Evolutionary conservation across 75 land plant genomes (phyloP).

Genomic region (Isoetes taiwanensis): DNA sequence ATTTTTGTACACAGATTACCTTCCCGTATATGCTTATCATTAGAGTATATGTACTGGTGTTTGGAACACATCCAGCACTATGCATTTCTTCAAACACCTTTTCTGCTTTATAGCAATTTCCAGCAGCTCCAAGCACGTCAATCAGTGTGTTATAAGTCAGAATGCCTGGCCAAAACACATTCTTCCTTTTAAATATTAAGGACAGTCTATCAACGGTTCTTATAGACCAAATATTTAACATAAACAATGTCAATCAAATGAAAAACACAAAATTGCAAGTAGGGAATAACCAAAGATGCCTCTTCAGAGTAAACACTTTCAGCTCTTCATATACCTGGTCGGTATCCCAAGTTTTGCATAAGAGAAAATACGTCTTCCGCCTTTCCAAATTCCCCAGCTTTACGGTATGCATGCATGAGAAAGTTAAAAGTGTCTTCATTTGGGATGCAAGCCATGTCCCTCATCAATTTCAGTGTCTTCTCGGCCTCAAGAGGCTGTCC

Average conservation of each 20-base stretch:
- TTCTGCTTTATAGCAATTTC: constrained; percentile 39
- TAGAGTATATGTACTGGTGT: constrained; percentile 57
- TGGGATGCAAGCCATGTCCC: constrained; percentile 38
- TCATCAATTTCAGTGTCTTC: constrained; percentile 41
- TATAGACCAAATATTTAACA: not conserved
- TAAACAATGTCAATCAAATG: not conserved
- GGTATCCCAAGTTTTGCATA: constrained; percentile 47
- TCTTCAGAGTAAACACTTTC: not conserved
- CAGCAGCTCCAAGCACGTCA: constrained; percentile 47
- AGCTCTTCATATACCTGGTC: constrained; percentile 35
- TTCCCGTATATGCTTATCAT: constrained; percentile 75
- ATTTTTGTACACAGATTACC: constrained; percentile 16
- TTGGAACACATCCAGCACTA: constrained; percentile 34
- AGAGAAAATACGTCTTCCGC: constrained; percentile 57
- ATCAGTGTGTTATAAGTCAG: constrained; percentile 61
- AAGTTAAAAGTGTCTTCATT: constrained; percentile 78
- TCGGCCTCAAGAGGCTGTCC: constrained; percentile 39
- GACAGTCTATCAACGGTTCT: not conserved
- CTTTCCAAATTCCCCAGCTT: constrained; percentile 41
- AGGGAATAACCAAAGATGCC: not conserved
- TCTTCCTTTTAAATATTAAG: not conserved
- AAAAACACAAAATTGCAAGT: not conserved
- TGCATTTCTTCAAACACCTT: constrained; percentile 57
- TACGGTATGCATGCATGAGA: constrained; percentile 56
- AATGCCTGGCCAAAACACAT: constrained; percentile 37